Evolutionary conservation across 805 yeast species (phyloP).

Genomic region (Kodamaea laetipori): DNA sequence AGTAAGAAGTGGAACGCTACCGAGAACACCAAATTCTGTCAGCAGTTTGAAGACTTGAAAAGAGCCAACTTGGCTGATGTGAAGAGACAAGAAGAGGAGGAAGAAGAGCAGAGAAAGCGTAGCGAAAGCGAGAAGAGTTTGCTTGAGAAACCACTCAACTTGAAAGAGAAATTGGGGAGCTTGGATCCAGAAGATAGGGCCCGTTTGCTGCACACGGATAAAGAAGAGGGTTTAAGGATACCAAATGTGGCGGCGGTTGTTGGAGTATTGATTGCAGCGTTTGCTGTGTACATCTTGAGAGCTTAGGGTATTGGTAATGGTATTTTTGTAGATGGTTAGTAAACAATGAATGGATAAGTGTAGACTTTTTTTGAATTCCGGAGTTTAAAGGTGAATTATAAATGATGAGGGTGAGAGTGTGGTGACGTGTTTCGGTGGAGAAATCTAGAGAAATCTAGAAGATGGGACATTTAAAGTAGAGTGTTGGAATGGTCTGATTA

Average conservation of each 20-base stretch:
- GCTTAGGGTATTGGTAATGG: neutral
- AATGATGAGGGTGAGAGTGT: too few relatives aligned
- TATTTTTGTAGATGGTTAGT: neutral
- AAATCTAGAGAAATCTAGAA: too few relatives aligned
- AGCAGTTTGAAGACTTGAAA: constrained; percentile 71
- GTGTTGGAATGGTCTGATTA: too few relatives aligned
- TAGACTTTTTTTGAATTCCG: too few relatives aligned
- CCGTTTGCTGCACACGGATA: constrained; percentile 23
- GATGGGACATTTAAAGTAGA: too few relatives aligned
- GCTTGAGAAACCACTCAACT: constrained; percentile 18
- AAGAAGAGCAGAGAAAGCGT: constrained; percentile 15
- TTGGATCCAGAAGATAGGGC: constrained; percentile 74
- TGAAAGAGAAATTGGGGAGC: constrained; percentile 40
- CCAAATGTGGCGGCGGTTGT: constrained; percentile 10
- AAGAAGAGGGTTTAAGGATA: constrained; percentile 6
- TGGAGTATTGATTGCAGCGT: constrained; percentile 12
- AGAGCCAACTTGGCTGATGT: constrained; percentile 42
- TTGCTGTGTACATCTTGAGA: constrained; percentile 10
- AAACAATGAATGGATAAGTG: too few relatives aligned
- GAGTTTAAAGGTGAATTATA: too few relatives aligned
- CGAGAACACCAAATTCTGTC: constrained; percentile 57
- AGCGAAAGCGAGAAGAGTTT: constrained; percentile 9
- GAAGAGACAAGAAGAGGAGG: constrained; percentile 18
- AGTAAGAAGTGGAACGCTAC: constrained; percentile 62
- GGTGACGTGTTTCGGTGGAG: too few relatives aligned